Conservation (phyloP, 768 basidiomycete genomes). For the Termitomyces sp. region DNA sequence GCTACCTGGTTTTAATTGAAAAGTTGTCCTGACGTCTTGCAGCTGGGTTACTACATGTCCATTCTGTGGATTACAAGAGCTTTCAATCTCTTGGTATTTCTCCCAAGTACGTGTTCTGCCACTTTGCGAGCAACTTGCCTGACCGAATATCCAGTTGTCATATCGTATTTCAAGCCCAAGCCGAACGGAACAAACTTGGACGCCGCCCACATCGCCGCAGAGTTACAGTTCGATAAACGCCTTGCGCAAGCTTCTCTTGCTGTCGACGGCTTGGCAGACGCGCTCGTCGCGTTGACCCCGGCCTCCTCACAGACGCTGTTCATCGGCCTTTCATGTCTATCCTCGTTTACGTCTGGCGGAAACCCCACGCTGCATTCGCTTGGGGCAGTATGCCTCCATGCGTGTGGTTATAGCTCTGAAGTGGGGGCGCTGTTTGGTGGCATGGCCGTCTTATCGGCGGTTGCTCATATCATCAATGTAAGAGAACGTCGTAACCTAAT, state of each 20-base stretch:
- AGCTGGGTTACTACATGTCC: conserved; percentile 76
- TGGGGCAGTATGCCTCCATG: conserved; percentile 61
- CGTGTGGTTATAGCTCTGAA: conserved; percentile 38
- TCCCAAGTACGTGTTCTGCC: conserved; percentile 50
- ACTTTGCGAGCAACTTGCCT: neutral
- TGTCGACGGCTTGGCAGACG: conserved; percentile 63
- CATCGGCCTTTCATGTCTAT: conserved; percentile 54
- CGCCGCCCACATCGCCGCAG: conserved; percentile 46
- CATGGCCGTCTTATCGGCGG: conserved; percentile 60
- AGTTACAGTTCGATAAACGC: conserved; percentile 65
- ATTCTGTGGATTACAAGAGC: conserved; percentile 62
- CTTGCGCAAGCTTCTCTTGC: conserved; percentile 60
- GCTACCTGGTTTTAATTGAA: conserved; percentile 1
- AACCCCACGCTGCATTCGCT: conserved; percentile 70
- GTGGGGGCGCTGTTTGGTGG: conserved; percentile 69
- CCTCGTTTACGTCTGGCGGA: conserved; percentile 63
- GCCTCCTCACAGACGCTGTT: conserved; percentile 50
- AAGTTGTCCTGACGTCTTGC: conserved; percentile 1
- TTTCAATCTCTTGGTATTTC: conserved; percentile 56
- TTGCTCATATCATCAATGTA: conserved; percentile 59
- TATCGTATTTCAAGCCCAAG: conserved; percentile 57
- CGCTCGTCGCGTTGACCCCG: conserved; percentile 50
- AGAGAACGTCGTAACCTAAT: conserved; percentile 12
- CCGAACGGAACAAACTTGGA: conserved; percentile 22
- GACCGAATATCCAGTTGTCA: conserved; percentile 40